Percentiles rank a stretch among this genome's conserved stretches.
Conservation (phyloP, 2,329 filamentous ascomycete species). For the Zelopaecilomyces penicillatus region DNA sequence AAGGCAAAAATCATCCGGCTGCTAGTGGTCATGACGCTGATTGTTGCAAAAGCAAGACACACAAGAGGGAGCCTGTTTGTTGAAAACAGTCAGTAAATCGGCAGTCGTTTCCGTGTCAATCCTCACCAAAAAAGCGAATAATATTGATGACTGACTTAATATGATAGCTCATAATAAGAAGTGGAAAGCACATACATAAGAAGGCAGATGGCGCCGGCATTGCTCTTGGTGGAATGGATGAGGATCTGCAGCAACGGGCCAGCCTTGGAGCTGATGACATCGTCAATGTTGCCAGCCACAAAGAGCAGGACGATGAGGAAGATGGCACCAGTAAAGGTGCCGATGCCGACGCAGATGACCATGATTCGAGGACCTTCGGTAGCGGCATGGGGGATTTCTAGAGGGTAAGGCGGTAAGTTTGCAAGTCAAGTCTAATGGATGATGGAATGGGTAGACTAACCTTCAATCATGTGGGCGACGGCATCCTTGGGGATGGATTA, state of each 20-base stretch:
- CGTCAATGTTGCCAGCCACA: conserved; percentile 48
- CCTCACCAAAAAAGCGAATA: too few relatives aligned
- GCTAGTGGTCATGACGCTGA: conserved; percentile 56
- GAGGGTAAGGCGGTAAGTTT: background rate
- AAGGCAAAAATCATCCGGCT: conserved; percentile 62
- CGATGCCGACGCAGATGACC: conserved; percentile 53
- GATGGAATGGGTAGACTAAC: background rate
- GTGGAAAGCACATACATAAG: conserved; percentile 40
- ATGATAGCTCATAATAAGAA: too few relatives aligned
- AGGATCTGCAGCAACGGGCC: conserved; percentile 56
- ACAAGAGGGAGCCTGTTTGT: conserved; percentile 40
- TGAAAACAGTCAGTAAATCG: too few relatives aligned
- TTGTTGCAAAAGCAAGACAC: conserved; percentile 56
- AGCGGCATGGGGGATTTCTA: conserved; percentile 23
- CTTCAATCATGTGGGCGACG: conserved; percentile 27
- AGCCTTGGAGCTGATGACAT: conserved; percentile 45
- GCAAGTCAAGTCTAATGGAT: background rate
- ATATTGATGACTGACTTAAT: too few relatives aligned
- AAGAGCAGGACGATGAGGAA: conserved; percentile 58
- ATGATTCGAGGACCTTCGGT: conserved; percentile 25
- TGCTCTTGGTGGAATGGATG: conserved; percentile 51
- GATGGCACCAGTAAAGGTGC: conserved; percentile 52
- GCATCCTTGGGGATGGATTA: conserved; percentile 14
- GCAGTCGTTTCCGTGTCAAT: too few relatives aligned
- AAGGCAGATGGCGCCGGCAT: conserved; percentile 53